Evolutionary conservation across 1,284 basidiomycete species (phyloP).

Genomic region (Uromyces viciae-fabae): DNA sequence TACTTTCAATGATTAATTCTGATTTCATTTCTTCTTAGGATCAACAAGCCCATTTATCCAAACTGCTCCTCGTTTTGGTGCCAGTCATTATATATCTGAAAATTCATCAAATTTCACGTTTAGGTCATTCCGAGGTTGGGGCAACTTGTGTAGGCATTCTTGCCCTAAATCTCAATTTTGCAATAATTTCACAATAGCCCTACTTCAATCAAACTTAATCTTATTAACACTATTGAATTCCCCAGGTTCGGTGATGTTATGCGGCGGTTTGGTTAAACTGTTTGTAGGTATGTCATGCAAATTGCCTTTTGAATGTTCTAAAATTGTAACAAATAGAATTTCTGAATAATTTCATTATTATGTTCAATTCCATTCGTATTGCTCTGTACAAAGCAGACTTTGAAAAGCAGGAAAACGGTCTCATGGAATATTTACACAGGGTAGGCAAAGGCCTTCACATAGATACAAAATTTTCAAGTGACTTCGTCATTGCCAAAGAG

Average conservation of each 20-base stretch:
- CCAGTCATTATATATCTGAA: conserved; percentile 38
- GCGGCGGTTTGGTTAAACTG: conserved; percentile 22
- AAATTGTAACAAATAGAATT: neutral
- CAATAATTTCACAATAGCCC: neutral
- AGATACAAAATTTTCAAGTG: conserved; percentile 71
- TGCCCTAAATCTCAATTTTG: neutral
- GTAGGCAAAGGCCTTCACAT: conserved; percentile 69
- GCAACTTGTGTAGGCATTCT: conserved; percentile 25
- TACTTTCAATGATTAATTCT: too few relatives aligned
- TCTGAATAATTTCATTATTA: conserved; percentile 52
- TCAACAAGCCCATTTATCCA: too few relatives aligned
- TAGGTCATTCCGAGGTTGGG: conserved; percentile 29
- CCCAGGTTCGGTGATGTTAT: conserved; percentile 2
- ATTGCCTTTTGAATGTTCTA: neutral
- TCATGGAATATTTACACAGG: conserved; percentile 68
- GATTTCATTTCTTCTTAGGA: too few relatives aligned
- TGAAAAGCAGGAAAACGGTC: conserved; percentile 55
- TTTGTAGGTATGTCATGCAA: conserved; percentile 26
- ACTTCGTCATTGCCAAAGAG: conserved; percentile 86
- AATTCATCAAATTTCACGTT: neutral
- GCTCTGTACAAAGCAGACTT: conserved; percentile 66
- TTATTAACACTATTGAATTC: neutral
- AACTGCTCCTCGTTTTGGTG: conserved; percentile 9
- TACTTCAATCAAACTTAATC: neutral
- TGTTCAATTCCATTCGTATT: conserved; percentile 64